Evolutionary conservation across 805 yeast species (phyloP), one percentile per base, ranked within the genome.

Genomic region (Starmerella bombi): DNA sequence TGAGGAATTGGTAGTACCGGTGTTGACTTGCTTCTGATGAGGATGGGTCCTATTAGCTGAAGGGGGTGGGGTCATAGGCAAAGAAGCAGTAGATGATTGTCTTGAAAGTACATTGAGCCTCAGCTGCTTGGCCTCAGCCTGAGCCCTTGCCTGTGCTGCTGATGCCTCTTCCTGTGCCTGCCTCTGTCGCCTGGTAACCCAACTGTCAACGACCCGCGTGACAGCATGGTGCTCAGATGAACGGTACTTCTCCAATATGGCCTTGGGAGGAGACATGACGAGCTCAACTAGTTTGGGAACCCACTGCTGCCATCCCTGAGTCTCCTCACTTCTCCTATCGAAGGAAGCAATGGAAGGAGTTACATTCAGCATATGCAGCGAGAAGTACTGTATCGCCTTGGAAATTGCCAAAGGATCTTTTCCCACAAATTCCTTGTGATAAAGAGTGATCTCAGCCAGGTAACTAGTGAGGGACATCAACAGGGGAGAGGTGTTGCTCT

Each of bases 211-310:
- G 25, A 55, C 45, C 30, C 54, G 55, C 36, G 61, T 49, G 31
- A 57, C 64, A 41, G 61, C 55, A 30, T 51, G 49, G 37, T 49
- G 48, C 19, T 54, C 51, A 40, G 48, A 49, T 37, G 52, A 46
- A 32, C 61, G 51, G 58, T 61, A 64, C 55, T 59, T 66, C 50
- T 65, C 59, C 34, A 48, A 57, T 34, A 66, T 51, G 19, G 60
- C 56, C 45, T 55, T 53, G 15, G 62, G 60, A 8, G 62, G 64
- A 25, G 53, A 38, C 45, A 55, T 53, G 46, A 63, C 53, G 44
- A 56, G 48, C 46, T 62, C 62, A 32, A 54, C 51, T 27, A 64
- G 51, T 18, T 43, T 42, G 22, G 45, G 42, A 19, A 45, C 38
- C 50, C 50, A 60, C 48, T 54, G 49, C 34, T 58, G 50, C 48